phyloP scores from a whole-genome alignment of 129 eudicot species.

The Tagetes erecta region DNA sequence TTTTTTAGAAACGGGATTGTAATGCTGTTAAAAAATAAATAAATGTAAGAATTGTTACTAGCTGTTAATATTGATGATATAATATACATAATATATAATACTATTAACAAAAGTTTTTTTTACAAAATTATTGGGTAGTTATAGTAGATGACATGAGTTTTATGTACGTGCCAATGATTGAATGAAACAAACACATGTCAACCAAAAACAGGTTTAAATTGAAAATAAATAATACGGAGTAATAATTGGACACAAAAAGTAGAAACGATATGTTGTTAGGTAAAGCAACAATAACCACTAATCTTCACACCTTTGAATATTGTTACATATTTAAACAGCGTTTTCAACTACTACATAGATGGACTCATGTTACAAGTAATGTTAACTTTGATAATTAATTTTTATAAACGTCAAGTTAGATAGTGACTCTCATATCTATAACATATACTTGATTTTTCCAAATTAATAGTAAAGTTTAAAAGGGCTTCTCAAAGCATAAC shows the following conservation, averaged over 20 bases:
- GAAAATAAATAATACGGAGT: constrained; percentile 14
- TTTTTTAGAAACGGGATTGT: too few relatives aligned
- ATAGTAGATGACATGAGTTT: constrained; percentile 29
- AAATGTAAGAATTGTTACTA: too few relatives aligned
- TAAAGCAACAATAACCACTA: constrained; percentile 38
- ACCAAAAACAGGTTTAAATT: constrained; percentile 14
- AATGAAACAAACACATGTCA: constrained; percentile 21
- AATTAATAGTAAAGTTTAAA: too few relatives aligned
- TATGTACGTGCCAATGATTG: constrained; percentile 28
- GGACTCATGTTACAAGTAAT: not conserved
- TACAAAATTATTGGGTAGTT: constrained; percentile 20
- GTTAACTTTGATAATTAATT: not conserved
- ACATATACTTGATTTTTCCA: too few relatives aligned
- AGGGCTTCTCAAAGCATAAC: too few relatives aligned
- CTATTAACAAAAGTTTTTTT: too few relatives aligned
- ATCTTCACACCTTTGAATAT: constrained; percentile 26
- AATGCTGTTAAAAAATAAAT: not conserved
- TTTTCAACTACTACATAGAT: constrained; percentile 16
- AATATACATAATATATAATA: too few relatives aligned
- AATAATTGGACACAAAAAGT: constrained; percentile 25
- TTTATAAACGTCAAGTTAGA: not conserved
- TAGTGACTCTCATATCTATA: not conserved
- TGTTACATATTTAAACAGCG: constrained; percentile 20
- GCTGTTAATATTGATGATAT: too few relatives aligned
- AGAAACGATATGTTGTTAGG: constrained; percentile 38